phyloP scores from a whole-genome alignment of 1,139 yeast species.

The Torulaspora globosa region DNA sequence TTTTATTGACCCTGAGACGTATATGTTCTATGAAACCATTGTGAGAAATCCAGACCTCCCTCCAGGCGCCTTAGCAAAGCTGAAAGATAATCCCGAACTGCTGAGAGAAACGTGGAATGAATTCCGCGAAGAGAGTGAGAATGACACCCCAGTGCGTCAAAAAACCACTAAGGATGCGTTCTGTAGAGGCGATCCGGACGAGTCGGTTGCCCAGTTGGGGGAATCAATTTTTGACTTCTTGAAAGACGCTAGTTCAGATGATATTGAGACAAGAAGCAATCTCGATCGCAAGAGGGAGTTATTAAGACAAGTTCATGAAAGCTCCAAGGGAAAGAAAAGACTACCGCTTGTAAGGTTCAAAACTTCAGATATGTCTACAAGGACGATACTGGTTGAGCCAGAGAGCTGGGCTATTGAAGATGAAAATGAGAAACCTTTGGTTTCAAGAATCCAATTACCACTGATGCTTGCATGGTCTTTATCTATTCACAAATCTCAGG shows the following conservation, averaged over 20 bases:
- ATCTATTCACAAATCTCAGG: conserved; percentile 94
- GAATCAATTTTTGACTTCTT: conserved; percentile 51
- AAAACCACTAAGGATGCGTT: conserved; percentile 27
- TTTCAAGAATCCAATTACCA: conserved; percentile 69
- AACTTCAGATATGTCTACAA: conserved; percentile 62
- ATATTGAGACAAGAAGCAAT: conserved; percentile 32
- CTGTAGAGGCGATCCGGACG: conserved; percentile 17
- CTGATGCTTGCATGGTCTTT: conserved; percentile 90
- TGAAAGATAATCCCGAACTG: conserved; percentile 20
- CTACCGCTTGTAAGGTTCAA: conserved; percentile 77
- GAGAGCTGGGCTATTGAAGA: conserved; percentile 74
- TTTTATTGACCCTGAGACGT: conserved; percentile 60
- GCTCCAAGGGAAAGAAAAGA: conserved; percentile 39
- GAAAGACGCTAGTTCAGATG: conserved; percentile 37
- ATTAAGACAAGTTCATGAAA: conserved; percentile 38
- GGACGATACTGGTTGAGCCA: conserved; percentile 67
- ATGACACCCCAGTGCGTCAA: conserved; percentile 20
- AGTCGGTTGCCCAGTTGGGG: conserved; percentile 33
- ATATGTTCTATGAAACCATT: conserved; percentile 38
- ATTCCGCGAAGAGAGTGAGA: conserved; percentile 23
- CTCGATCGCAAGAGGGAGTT: conserved; percentile 41
- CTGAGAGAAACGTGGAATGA: conserved; percentile 23
- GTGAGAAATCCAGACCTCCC: conserved; percentile 18
- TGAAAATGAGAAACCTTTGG: conserved; percentile 50
- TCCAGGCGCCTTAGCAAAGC: conserved; percentile 19